Base-by-base conservation (phyloP, 2,329 filamentous ascomycete species). In the Talaromyces sp. region DNA sequence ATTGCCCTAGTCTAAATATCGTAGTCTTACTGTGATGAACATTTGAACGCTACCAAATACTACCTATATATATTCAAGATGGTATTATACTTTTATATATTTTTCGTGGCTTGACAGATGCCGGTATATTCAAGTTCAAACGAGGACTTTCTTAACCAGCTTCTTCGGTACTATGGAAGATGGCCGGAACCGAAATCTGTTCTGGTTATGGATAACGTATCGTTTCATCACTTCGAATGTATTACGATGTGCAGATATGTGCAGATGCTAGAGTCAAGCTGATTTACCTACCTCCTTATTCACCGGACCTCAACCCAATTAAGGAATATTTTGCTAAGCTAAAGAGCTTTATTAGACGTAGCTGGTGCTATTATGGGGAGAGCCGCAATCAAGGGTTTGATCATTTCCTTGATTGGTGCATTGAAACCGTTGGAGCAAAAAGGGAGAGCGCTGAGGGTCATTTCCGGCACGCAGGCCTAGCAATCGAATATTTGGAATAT, bases 271-370 rank as follows among this genome's bases (percentile, higher is more conserved):
- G n/a, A n/a, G n/a, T n/a, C n/a, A n/a, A n/a, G n/a, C n/a, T 72
- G 32, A 20, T 65, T 42, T 72, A 66, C 55, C 55, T 72, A 16
- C 63, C 68, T 29, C 69, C 65, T 20, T 72, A 73, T 55, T 71
- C 65, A 32, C 71, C 66, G 11, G 66, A 71, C 55, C 54, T 73
- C 16, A 72, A 73, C 55, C 69, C 68, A 27, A 71, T 73, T 49
- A 62, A 73, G 55, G 65, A 72, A 54, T 67, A 68, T 52, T 75
- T 74, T 60, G 56, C 65, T 19, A 67, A 70, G 52, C 54, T 74
- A 8, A 74, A 74, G 53, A 60, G 57, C 7, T 71, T 66, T 48
- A 68, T 74, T 24, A 68, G 67, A 52, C 62, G 59, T 52, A 58
- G 65, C 35, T 70, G 61, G 63, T 49, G 61, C 8, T 19, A 45